Evolutionary conservation across 2,329 filamentous ascomycete genomes (phyloP).

Genomic region (Sporothrix brunneoviolacea): DNA sequence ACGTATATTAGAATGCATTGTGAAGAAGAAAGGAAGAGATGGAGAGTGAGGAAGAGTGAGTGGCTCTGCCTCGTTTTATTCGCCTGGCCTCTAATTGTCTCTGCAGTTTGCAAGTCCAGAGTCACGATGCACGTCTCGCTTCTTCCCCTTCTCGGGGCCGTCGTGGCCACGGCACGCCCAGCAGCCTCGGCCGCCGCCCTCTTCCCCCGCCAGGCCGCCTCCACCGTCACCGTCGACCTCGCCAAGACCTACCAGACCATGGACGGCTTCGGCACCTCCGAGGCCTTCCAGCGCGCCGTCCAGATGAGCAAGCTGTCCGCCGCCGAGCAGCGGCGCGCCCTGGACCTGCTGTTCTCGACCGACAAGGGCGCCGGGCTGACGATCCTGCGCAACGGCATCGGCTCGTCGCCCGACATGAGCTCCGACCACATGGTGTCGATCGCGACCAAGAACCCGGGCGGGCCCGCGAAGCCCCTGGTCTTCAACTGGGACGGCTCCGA

Average conservation of each 20-base stretch:
- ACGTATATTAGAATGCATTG: too few species aligned
- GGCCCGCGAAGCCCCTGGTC: constrained; percentile 27
- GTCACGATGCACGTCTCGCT: background rate
- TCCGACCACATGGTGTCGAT: constrained; percentile 26
- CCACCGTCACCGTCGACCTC: constrained; percentile 30
- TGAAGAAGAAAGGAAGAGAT: too few species aligned
- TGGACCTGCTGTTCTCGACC: constrained; percentile 32
- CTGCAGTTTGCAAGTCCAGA: too few species aligned
- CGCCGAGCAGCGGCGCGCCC: constrained; percentile 18
- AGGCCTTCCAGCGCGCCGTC: constrained; percentile 36
- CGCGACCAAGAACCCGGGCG: constrained; percentile 32
- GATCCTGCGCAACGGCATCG: constrained; percentile 36
- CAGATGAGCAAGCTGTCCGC: constrained; percentile 19
- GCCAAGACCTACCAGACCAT: constrained; percentile 35
- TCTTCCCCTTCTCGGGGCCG: too few species aligned
- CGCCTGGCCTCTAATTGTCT: too few species aligned
- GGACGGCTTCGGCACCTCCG: constrained; percentile 37
- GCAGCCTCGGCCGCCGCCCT: background rate
- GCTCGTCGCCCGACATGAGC: constrained; percentile 21
- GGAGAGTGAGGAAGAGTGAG: too few species aligned
- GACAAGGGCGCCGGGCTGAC: constrained; percentile 33
- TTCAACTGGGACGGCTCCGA: constrained; percentile 38
- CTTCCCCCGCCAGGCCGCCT: constrained; percentile 8
- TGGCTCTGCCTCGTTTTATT: too few species aligned
- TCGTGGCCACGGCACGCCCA: too few species aligned